These are phyloP conservation scores for Cercophora sp. DNA, from an alignment of 495 filamentous ascomycete species.

Conservation along the genomic window DNA sequence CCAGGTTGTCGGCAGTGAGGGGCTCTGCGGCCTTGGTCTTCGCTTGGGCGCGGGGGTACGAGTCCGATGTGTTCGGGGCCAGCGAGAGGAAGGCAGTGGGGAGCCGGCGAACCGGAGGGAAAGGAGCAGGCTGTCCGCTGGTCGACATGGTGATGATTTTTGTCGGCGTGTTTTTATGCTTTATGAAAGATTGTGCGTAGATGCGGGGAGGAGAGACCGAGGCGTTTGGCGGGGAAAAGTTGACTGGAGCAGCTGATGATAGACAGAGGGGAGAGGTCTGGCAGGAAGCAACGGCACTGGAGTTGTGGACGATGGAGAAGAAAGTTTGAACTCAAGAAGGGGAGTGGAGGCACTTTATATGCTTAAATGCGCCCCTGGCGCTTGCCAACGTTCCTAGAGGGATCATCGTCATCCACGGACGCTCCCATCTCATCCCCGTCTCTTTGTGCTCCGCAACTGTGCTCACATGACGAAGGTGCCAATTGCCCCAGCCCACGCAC, in stretches of 20 bases:
- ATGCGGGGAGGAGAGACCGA: background rate
- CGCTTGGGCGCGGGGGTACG: conserved; percentile 33
- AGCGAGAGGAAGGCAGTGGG: conserved; percentile 42
- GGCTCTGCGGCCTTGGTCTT: conserved; percentile 7
- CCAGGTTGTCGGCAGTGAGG: conserved; percentile 24
- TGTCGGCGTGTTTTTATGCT: background rate
- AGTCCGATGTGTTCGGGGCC: conserved; percentile 40
- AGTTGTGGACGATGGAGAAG: background rate
- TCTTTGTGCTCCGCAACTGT: conserved; percentile 16
- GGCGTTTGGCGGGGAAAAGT: background rate
- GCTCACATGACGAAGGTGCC: conserved; percentile 19
- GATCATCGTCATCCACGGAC: conserved; percentile 6
- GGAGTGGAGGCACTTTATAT: too few relatives aligned
- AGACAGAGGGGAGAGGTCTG: too few relatives aligned
- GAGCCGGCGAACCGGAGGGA: conserved; percentile 29
- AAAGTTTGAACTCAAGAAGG: too few relatives aligned
- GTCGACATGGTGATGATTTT: conserved; percentile 7
- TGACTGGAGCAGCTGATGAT: background rate
- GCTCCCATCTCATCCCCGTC: background rate
- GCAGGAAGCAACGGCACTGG: too few relatives aligned
- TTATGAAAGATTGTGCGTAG: background rate
- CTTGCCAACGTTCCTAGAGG: too few relatives aligned
- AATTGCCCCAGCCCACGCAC: background rate
- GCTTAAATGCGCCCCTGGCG: too few relatives aligned
- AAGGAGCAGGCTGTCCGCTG: conserved; percentile 14